Conservation (phyloP, 331 rosid species). For the Rhamnella rubrinervis region DNA sequence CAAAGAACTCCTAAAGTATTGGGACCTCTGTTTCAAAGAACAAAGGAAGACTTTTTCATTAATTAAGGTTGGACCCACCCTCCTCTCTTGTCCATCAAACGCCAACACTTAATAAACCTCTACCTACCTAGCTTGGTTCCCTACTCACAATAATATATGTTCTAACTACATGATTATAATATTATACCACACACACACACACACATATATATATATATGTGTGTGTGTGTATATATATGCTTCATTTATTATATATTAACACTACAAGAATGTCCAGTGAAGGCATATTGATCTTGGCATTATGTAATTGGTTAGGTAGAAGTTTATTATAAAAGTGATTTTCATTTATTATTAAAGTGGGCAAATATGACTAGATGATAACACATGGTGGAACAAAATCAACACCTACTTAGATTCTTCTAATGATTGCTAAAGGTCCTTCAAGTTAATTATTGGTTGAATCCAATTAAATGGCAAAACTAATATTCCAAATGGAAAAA, state of each 20-base stretch:
- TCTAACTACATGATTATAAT: constrained; percentile 26
- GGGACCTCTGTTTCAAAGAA: neutral
- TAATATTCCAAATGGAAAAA: neutral
- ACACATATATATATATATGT: too few relatives aligned
- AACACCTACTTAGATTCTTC: neutral
- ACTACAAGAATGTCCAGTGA: too few relatives aligned
- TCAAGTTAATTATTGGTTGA: neutral
- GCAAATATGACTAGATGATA: too few relatives aligned
- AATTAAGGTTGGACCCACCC: too few relatives aligned
- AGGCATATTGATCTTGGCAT: too few relatives aligned
- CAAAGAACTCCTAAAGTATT: too few relatives aligned
- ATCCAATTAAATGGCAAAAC: neutral
- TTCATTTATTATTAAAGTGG: too few relatives aligned
- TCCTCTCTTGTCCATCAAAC: constrained; percentile 30
- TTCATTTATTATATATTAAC: neutral
- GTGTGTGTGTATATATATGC: neutral
- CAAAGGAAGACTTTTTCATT: too few relatives aligned
- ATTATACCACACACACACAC: neutral
- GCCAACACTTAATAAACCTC: constrained; percentile 47
- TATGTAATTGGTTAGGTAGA: too few relatives aligned
- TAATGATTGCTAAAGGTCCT: neutral
- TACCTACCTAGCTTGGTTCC: constrained; percentile 59
- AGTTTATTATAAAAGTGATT: too few relatives aligned
- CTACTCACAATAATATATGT: constrained; percentile 29
- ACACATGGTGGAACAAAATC: too few relatives aligned